Conservation (phyloP, 768 basidiomycete genomes). For the Rhodotorula toruloides region DNA sequence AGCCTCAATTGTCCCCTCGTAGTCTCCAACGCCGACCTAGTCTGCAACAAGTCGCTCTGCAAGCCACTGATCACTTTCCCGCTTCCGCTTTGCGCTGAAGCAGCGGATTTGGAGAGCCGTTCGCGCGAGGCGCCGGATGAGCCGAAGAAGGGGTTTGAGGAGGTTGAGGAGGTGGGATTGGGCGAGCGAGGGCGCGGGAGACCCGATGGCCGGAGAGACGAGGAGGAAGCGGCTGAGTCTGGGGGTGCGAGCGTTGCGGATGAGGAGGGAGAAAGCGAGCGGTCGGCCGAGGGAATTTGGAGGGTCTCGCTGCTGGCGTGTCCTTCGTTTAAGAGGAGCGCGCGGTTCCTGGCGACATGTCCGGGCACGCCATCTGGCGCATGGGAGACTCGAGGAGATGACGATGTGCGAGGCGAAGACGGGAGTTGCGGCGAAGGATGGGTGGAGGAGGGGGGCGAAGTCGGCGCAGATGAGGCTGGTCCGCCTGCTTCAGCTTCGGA, state of each 20-base stretch:
- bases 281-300: not conserved
- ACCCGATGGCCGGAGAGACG: not conserved
- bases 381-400: not conserved
- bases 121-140: conserved; percentile 12
- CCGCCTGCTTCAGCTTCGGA: too few relatives aligned
- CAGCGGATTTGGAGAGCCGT: conserved; percentile 19
- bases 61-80: conserved; percentile 83
- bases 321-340: conserved; percentile 25
- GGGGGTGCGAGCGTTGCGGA: too few relatives aligned
- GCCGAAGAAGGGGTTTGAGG: conserved; percentile 37
- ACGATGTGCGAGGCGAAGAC: not conserved
- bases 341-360: conserved; percentile 29
- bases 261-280: not conserved
- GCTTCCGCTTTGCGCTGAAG: conserved; percentile 49
- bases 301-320: not conserved
- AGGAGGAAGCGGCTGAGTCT: too few relatives aligned
- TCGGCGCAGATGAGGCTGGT: too few relatives aligned
- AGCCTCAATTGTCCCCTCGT: conserved; percentile 74
- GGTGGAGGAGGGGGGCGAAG: not conserved
- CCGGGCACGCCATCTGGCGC: conserved; percentile 6
- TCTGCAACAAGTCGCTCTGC: conserved; percentile 73
- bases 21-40: conserved; percentile 75
- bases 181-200: not conserved
- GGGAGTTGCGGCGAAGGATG: not conserved
- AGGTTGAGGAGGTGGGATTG: not conserved